Base-by-base conservation (phyloP, 768 basidiomycete genomes). In the Collybiopsis luxurians region DNA sequence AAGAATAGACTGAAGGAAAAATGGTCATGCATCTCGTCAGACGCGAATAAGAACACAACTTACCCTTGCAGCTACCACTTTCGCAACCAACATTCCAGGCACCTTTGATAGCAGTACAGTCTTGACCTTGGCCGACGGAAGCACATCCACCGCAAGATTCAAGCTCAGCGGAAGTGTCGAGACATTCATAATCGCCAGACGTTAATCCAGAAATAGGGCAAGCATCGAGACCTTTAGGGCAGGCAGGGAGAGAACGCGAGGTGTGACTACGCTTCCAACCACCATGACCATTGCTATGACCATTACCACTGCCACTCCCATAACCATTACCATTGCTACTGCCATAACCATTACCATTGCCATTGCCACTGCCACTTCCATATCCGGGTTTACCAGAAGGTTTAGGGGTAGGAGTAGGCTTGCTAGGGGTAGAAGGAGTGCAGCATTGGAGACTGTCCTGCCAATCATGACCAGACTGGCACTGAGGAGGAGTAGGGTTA, bases 141-240 rank as follows among this genome's bases (percentile, higher is more conserved):
- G 81, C 69, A 66, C 90, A 92, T 27, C 91, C 90, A 60, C 90
- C 90, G 69, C 90, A 92, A 13, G 85, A 84, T 58, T 83, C 76
- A 45, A 92, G 78, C 58, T 91, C 88, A 43, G 72, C 72, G 17
- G 69, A 61, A 28, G 79, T 79, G 70, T 92, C 87, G 51, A 92
- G 63, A 65, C 85, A 88, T 64, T 88, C 85, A 61, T 75, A 83
- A 55, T 83, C 80, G 42, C 63, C 61, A 21, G 63, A 63, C 4
- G 65, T 68, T 34, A 73, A 60, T 24, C 73, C 77, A 21, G 69
- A 53, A 59, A 86, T 74, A 17, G 83, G 83, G 71, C 85, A 88
- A 27, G 84, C 83, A 38, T 80, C 74, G 30, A 83, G 68, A 31
- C 76, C 78, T 43, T 63, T 62, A 17, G 85, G 85, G 76, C 86